Evolutionary conservation across 306 rosid species (phyloP), one percentile per base, ranked within the genome.

Genomic region (Dicorynia guianensis): DNA sequence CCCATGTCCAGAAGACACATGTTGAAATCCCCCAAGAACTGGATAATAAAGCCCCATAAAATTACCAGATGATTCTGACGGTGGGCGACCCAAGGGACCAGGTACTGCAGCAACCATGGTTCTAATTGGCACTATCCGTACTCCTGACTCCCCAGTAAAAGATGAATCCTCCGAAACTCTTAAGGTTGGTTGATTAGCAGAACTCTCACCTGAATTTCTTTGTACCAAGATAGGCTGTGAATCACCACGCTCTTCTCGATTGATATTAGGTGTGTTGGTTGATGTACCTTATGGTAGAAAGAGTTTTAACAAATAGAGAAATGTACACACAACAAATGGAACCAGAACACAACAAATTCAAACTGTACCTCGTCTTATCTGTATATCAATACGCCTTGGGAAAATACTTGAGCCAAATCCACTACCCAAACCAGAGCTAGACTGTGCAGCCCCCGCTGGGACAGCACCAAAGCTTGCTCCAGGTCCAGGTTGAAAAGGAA

Each of bases 371-470:
- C 97, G 85, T 47, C 97, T 86, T 76, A 96, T 96, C 81, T 96
- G 99, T 83, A 96, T 96, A 66, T 96, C 99, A 54, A 96, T 93
- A 70, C 96, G 97, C 87, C 98, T 85, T 11, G 99, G 99, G 61
- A 87, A 70, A 79, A 89, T 84, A 61, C 83, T 89, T 20, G 91
- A 81, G 43, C 96, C 89, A 69, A 81, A 82, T 62, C 91, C 97
- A 73, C 87, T 80, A 14, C 86, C 86, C 61, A 90, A 74, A 76
- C 86, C 87, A 83, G 98, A 79, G 56, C 84, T 83, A 76, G 97
- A 76, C 76, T 90, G 99, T 80, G 87, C 63, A 48, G 87, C 74
- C 79, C 91, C 96, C 76, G 85, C 82, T 81, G 99, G 96, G 35
- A 88, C 78, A 77, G 97, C 77, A 69, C 97, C 93, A 63, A 92